Conservation (phyloP, 2,329 filamentous ascomycete species). For the Phialophora tarda region DNA sequence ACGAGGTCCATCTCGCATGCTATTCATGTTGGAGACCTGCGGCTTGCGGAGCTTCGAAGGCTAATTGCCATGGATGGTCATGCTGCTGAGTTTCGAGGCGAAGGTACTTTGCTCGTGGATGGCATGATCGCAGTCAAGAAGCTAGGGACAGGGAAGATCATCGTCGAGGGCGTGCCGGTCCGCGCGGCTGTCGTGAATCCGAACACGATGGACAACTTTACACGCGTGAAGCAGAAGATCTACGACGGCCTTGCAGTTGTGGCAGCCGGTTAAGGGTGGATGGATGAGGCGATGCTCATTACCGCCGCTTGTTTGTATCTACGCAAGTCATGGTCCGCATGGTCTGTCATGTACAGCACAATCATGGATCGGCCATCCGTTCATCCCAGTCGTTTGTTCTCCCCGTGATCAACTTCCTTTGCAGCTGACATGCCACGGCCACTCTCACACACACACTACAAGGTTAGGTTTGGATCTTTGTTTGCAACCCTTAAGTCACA, state of each 20-base stretch:
- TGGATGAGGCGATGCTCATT: not conserved
- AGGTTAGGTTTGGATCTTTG: not conserved
- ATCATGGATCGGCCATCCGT: not conserved
- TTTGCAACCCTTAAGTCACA: conserved; percentile 16
- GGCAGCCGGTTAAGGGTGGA: conserved; percentile 63
- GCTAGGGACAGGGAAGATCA: conserved; percentile 82
- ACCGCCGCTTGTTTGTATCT: conserved; percentile 5
- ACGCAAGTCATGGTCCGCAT: not conserved
- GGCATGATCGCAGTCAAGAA: conserved; percentile 87
- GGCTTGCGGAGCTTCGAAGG: conserved; percentile 83
- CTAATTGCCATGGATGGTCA: conserved; percentile 83
- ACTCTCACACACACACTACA: not conserved
- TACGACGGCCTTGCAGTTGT: conserved; percentile 95
- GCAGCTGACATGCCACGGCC: not conserved
- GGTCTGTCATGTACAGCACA: not conserved
- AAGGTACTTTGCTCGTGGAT: conserved; percentile 89
- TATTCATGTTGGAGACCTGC: conserved; percentile 90
- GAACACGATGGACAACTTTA: conserved; percentile 71
- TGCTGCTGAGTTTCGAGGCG: conserved; percentile 88
- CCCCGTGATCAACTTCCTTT: not conserved
- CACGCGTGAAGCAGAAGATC: conserved; percentile 85
- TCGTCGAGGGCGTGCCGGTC: conserved; percentile 77
- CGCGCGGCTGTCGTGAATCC: conserved; percentile 52
- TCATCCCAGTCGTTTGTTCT: not conserved
- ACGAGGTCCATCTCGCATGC: conserved; percentile 80